These are phyloP conservation scores for Circinella umbellata DNA, from an alignment of 371 early-diverging fungal species.

Conservation along the genomic window DNA sequence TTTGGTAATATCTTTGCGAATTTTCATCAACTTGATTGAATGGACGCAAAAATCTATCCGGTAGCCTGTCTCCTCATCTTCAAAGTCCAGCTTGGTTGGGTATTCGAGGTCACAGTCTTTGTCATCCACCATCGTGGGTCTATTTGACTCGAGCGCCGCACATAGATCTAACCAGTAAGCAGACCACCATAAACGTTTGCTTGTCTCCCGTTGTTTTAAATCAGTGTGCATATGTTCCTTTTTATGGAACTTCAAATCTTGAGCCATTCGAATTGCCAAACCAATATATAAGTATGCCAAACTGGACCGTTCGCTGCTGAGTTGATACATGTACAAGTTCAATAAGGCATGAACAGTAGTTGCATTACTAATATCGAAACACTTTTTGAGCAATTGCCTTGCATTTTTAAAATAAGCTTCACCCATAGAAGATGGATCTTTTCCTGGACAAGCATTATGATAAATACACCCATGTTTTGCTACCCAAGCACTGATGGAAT, in stretches of 20 bases:
- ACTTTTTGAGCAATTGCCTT: constrained; percentile 60
- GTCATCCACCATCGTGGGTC: constrained; percentile 67
- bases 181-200: constrained; percentile 70
- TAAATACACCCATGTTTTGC: constrained; percentile 65
- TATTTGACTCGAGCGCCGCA: constrained; percentile 55
- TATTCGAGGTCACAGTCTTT: constrained; percentile 67
- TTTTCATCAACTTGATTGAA: constrained; percentile 62
- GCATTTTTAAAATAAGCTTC: constrained; percentile 65
- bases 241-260: constrained; percentile 66
- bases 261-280: constrained; percentile 70
- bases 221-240: constrained; percentile 59
- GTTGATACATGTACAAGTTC: constrained; percentile 68
- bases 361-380: constrained; percentile 64
- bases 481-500: constrained; percentile 66
- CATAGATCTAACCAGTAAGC: constrained; percentile 65
- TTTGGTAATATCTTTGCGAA: constrained; percentile 62
- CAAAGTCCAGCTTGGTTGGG: constrained; percentile 50
- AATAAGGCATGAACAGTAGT: constrained; percentile 63
- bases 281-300: constrained; percentile 66
- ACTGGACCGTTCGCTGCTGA: constrained; percentile 61
- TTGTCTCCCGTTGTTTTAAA: constrained; percentile 57
- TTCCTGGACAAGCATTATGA: constrained; percentile 49
- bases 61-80: constrained; percentile 55
- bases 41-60: constrained; percentile 55
- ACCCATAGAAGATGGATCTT: constrained; percentile 56